Evolutionary conservation across 1,284 basidiomycete genomes (phyloP), one percentile per base, ranked within the genome.

Genomic region (Hemileia vastatrix): DNA sequence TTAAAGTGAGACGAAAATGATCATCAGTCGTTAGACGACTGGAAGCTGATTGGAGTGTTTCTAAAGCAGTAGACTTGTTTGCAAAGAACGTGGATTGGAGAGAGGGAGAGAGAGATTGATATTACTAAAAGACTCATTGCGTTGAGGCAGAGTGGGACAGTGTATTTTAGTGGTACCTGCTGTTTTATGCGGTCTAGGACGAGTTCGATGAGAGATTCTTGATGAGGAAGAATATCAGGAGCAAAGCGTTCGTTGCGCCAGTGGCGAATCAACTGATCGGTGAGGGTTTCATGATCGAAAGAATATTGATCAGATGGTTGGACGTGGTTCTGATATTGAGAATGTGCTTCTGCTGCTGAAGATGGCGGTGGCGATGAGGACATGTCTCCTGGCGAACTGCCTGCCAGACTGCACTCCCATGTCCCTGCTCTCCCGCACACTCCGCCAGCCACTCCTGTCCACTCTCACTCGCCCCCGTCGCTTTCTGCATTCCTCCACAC

Each of bases 231-330:
- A 21, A 61, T 52, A 40, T 61, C 59, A 19, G 59, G 59, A 3
- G 59, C 59, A 45, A 61, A 54, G 36, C 59, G n/a, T 33, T 61
- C 59, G 45, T 61, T 61, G 1, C 44, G 36, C 59, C 59, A 61
- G 31, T 61, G 59, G 48, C 59, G 24, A 21, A 61, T 61, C 18
- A 61, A 15, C 18, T 54, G 44, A 23, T 61, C 44, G 19, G 59
- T 47, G 9, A 61, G 13, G 8, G 18, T 48, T 27, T 61, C 59
- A 11, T 21, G 27, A n/a, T 6, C 36, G 36, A 8, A 6, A n/a
- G 36, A n/a, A 43, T 43, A n/a, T n/a, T n/a, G n/a, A n/a, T n/a
- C n/a, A n/a, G n/a, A n/a, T n/a, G n/a, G n/a, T n/a, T n/a, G n/a
- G n/a, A n/a, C n/a, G n/a, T n/a, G n/a, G n/a, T n/a, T n/a, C n/a